Evolutionary conservation across 2,329 filamentous ascomycete species (phyloP).

Genomic region (Dactylella cylindrospora): DNA sequence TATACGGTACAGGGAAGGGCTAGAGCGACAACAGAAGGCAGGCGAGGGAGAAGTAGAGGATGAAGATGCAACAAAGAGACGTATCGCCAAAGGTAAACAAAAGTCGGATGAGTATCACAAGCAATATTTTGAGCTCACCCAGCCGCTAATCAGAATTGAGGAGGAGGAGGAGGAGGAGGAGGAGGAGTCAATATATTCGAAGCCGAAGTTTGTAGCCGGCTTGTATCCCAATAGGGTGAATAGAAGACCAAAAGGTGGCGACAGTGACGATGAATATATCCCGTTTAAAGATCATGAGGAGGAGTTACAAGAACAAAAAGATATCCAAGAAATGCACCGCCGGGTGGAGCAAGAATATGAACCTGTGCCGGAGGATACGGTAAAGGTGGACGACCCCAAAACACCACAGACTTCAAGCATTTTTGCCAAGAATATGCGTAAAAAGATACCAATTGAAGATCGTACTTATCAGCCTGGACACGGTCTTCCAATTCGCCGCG

Average conservation of each 20-base stretch:
- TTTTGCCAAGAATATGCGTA: neutral
- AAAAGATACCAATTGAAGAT: slow-evolving; percentile 14
- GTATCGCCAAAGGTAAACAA: no score
- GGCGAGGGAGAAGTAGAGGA: no score
- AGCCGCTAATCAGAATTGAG: no score
- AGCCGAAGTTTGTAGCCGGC: no score
- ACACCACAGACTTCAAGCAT: neutral
- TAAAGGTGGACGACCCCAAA: neutral
- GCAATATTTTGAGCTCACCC: no score
- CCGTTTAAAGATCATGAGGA: slow-evolving; percentile 15
- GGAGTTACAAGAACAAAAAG: slow-evolving; percentile 10
- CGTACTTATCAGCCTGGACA: slow-evolving; percentile 22
- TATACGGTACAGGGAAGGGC: no score
- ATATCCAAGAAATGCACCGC: slow-evolving; percentile 15
- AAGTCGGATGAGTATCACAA: no score
- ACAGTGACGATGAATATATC: slow-evolving; percentile 22
- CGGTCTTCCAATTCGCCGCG: no score
- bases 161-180: no score
- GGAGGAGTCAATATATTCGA: no score
- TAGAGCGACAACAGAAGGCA: no score
- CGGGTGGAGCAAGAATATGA: neutral
- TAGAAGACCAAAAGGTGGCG: neutral
- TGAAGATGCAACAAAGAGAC: no score
- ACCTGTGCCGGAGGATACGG: neutral
- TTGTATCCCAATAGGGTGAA: slow-evolving; percentile 3